Percentiles rank a stretch among this genome's conserved stretches.
Conservation (phyloP, 805 yeast species). For the Dipodascus geniculatus region DNA sequence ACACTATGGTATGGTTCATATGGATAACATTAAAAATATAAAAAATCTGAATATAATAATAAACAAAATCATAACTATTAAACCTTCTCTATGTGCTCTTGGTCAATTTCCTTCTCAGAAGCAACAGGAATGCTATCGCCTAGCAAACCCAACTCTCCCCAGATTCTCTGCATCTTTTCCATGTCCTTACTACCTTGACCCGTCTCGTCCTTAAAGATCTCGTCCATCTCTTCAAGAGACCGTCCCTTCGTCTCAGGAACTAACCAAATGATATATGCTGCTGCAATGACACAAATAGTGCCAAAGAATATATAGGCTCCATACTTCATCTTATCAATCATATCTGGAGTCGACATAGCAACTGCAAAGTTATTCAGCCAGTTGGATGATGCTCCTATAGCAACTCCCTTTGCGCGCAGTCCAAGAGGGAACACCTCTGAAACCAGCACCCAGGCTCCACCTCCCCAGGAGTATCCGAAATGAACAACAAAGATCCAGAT, state of each 20-base stretch:
- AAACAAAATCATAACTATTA: too few species aligned
- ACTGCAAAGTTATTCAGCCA: conserved; percentile 42
- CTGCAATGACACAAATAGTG: conserved; percentile 17
- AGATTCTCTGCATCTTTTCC: background rate
- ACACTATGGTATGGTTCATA: too few species aligned
- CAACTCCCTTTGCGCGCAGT: conserved; percentile 60
- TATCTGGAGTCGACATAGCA: conserved; percentile 18
- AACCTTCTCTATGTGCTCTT: background rate
- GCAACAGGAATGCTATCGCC: conserved; percentile 1
- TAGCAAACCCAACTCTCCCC: background rate
- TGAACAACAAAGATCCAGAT: conserved; percentile 46
- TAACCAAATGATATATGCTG: conserved; percentile 27
- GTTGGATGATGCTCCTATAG: conserved; percentile 51
- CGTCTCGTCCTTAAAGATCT: conserved; percentile 31
- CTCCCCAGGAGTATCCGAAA: conserved; percentile 46
- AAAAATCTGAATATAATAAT: too few species aligned
- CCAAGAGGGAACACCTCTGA: conserved; percentile 54
- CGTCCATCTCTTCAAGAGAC: conserved; percentile 64
- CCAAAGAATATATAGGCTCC: conserved; percentile 25
- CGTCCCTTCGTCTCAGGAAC: conserved; percentile 65
- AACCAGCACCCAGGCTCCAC: conserved; percentile 51
- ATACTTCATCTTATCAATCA: conserved; percentile 16
- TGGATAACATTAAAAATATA: too few species aligned
- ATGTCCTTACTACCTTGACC: background rate
- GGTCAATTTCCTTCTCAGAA: background rate